A percentile compares a stretch with the other conserved stretches of the same genome.
Evolutionary conservation across 2,329 filamentous ascomycete species (phyloP).

Genomic region (Aspergillus sp.): DNA sequence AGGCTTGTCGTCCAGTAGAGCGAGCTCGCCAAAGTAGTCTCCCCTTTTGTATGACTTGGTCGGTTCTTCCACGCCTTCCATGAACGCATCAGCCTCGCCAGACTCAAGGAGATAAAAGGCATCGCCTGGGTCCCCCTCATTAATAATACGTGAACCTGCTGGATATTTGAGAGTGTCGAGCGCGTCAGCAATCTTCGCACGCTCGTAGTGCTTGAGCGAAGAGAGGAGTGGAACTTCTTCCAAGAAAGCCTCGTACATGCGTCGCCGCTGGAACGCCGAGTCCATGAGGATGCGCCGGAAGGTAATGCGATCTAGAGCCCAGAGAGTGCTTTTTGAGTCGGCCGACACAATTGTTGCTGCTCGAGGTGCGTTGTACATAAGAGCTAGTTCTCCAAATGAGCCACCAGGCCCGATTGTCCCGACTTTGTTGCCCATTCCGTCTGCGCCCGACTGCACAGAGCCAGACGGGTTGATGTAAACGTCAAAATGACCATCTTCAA

Average conservation of each 20-base stretch:
- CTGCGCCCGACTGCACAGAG: conserved; percentile 71
- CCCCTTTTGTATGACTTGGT: conserved; percentile 86
- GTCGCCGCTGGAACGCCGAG: conserved; percentile 89
- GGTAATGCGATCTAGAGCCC: conserved; percentile 92
- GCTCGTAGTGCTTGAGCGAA: conserved; percentile 84
- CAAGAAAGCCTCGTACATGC: conserved; percentile 96
- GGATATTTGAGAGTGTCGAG: conserved; percentile 87
- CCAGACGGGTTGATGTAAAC: conserved; percentile 84
- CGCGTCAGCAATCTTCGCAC: conserved; percentile 95
- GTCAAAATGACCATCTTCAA: conserved; percentile 87
- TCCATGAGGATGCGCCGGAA: conserved; percentile 99
- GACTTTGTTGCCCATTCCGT: conserved; percentile 82
- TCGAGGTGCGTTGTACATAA: conserved; percentile 98
- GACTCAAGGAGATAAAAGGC: conserved; percentile 89
- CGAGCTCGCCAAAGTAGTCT: conserved; percentile 96
- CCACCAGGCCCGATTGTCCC: conserved; percentile 80
- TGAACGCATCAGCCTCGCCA: conserved; percentile 84
- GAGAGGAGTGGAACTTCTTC: conserved; percentile 87
- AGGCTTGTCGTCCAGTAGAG: conserved; percentile 88
- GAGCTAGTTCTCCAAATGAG: conserved; percentile 91
- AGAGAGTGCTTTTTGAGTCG: conserved; percentile 75
- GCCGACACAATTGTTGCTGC: conserved; percentile 89
- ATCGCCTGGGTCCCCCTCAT: conserved; percentile 85
- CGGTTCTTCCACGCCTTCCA: conserved; percentile 66
- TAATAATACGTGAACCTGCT: conserved; percentile 78